Percentiles rank a stretch among this genome's conserved stretches.
These are phyloP conservation scores for Camellia granthamiana DNA, from an alignment of 148 eudicot species.

Conservation along the genomic window DNA sequence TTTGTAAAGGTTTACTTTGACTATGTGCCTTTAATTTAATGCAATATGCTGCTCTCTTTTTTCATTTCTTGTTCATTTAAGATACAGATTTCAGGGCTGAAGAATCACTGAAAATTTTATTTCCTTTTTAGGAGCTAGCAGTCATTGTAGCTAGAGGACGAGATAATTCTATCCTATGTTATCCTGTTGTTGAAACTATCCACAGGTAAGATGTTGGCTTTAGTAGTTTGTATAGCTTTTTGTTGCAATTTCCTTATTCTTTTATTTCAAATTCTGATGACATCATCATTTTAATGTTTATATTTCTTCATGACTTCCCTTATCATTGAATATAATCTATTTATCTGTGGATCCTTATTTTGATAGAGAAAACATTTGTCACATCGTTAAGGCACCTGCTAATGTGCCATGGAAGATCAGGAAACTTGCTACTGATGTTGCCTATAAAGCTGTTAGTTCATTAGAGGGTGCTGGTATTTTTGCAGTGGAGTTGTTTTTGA, in stretches of 20 bases:
- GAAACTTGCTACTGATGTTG: constrained; percentile 80
- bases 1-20: too few species aligned
- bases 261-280: neutral
- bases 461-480: too few species aligned
- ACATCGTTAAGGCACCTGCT: constrained; percentile 62
- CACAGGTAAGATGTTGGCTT: constrained; percentile 57
- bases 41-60: neutral
- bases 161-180: constrained; percentile 71
- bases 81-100: neutral
- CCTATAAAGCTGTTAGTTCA: constrained; percentile 51
- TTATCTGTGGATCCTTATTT: constrained; percentile 9
- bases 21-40: too few species aligned
- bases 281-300: too few species aligned
- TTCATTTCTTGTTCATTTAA: neutral
- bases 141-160: constrained; percentile 97
- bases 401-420: constrained; percentile 71
- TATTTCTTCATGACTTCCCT: neutral
- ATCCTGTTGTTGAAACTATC: constrained; percentile 91
- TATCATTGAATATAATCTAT: neutral
- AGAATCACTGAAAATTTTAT: neutral
- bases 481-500: too few species aligned
- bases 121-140: constrained; percentile 70
- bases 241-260: neutral
- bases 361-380: too few species aligned
- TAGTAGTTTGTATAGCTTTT: neutral